Evolutionary conservation across 1,139 yeast species (phyloP).

Genomic region (Scheffersomyces segobiensis): DNA sequence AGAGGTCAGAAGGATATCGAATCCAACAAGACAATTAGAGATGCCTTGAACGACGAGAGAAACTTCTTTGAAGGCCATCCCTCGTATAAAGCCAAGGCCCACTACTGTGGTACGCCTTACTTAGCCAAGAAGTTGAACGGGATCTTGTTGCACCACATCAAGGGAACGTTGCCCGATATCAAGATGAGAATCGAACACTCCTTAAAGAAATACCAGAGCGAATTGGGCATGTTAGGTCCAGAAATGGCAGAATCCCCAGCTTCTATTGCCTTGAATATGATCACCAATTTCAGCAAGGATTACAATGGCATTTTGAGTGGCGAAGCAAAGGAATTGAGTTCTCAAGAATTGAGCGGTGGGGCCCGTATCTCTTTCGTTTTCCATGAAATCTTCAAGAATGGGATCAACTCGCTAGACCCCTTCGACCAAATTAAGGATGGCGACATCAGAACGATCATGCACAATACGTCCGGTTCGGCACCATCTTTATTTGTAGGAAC

Average conservation of each 20-base stretch:
- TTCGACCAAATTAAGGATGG: constrained; percentile 96
- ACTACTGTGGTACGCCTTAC: constrained; percentile 93
- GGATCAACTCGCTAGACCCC: constrained; percentile 91
- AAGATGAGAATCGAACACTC: constrained; percentile 86
- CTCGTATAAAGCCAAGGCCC: constrained; percentile 82
- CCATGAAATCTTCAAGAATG: constrained; percentile 94
- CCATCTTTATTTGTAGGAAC: constrained; percentile 98
- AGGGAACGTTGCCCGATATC: constrained; percentile 91
- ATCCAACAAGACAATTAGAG: constrained; percentile 79
- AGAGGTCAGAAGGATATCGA: constrained; percentile 98
- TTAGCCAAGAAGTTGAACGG: constrained; percentile 90
- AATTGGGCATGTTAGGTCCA: constrained; percentile 77
- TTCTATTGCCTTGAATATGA: constrained; percentile 84
- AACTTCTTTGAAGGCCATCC: constrained; percentile 75
- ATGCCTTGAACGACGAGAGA: constrained; percentile 82
- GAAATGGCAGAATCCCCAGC: constrained; percentile 86
- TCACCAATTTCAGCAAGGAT: constrained; percentile 90
- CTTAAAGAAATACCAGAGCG: constrained; percentile 79
- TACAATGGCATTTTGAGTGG: constrained; percentile 92
- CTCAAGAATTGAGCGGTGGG: constrained; percentile 90
- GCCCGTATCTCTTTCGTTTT: constrained; percentile 97
- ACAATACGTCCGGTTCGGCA: constrained; percentile 94
- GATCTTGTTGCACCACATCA: constrained; percentile 88
- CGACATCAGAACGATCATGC: constrained; percentile 96
- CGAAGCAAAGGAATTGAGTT: constrained; percentile 84